A percentile compares a stretch with the other conserved stretches of the same genome.
Evolutionary conservation across 208 protist genomes (phyloP).

Genomic region (Leishmania arabica): DNA sequence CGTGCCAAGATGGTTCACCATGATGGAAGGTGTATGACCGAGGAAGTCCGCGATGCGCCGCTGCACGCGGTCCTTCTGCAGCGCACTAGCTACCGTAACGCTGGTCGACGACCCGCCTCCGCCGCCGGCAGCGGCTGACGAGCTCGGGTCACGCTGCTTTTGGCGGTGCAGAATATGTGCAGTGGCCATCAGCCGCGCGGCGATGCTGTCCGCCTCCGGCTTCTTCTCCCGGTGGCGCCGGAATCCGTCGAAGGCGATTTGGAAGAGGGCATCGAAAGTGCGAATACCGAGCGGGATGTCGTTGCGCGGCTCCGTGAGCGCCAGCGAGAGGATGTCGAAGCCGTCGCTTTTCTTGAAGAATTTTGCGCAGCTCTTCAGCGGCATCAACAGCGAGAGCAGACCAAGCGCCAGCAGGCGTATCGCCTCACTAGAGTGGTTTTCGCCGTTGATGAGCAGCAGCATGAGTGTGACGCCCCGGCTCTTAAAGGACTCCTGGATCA

Average conservation of each 20-base stretch:
- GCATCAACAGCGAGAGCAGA: constrained; percentile 79
- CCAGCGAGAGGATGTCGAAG: constrained; percentile 62
- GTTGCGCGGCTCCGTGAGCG: constrained; percentile 49
- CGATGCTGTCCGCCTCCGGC: constrained; percentile 16
- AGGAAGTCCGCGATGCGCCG: constrained; percentile 24
- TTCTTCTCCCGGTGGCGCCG: constrained; percentile 44
- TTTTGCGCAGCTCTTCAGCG: constrained; percentile 59
- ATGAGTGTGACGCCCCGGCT: constrained; percentile 63
- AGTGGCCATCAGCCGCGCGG: constrained; percentile 28
- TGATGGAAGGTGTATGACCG: constrained; percentile 29
- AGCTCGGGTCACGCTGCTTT: constrained; percentile 35
- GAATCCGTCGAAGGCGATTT: constrained; percentile 81
- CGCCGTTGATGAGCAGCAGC: constrained; percentile 68
- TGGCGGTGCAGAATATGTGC: constrained; percentile 29
- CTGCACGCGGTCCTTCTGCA: background rate
- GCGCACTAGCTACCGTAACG: background rate
- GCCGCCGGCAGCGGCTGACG: background rate
- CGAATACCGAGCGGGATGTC: constrained; percentile 60
- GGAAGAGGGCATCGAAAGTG: constrained; percentile 82
- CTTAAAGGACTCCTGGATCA: constrained; percentile 62
- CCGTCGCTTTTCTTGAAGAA: constrained; percentile 69
- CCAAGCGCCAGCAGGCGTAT: constrained; percentile 82
- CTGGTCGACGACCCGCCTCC: background rate
- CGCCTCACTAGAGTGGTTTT: constrained; percentile 75
- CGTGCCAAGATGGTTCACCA: constrained; percentile 37